phyloP scores from a whole-genome alignment of 1,284 basidiomycete genomes.

The Spongispora temasekensis region DNA sequence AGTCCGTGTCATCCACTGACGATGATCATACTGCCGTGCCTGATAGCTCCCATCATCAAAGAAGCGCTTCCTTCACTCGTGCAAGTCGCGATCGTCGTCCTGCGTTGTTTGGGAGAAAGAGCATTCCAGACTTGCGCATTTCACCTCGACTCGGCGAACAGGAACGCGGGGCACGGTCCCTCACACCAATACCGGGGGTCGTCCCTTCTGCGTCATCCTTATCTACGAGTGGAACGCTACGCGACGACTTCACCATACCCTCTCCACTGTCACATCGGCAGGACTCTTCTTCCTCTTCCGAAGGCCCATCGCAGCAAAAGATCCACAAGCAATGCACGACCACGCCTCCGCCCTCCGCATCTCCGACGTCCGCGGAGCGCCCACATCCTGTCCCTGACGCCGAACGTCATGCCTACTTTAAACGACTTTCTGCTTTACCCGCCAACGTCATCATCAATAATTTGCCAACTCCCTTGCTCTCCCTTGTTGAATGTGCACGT shows the following conservation, averaged over 20 bases:
- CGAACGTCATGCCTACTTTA: constrained; percentile 93
- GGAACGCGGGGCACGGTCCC: constrained; percentile 25
- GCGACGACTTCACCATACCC: constrained; percentile 45
- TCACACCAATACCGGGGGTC: constrained; percentile 15
- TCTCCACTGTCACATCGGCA: constrained; percentile 45
- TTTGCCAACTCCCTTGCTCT: constrained; percentile 73
- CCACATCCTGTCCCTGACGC: constrained; percentile 64
- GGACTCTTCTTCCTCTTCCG: constrained; percentile 44
- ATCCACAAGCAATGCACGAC: constrained; percentile 31
- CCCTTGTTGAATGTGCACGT: constrained; percentile 84
- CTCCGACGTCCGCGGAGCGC: constrained; percentile 43
- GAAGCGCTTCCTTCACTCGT: constrained; percentile 59
- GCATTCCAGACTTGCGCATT: constrained; percentile 82
- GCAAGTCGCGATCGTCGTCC: constrained; percentile 40
- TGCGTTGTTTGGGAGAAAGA: constrained; percentile 71
- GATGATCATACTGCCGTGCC: constrained; percentile 34
- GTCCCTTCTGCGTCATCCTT: constrained; percentile 14
- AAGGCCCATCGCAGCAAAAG: constrained; percentile 28
- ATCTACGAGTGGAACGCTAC: constrained; percentile 20
- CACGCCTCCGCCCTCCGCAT: constrained; percentile 45
- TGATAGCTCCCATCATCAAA: constrained; percentile 45
- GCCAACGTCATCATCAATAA: constrained; percentile 58
- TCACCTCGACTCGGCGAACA: constrained; percentile 43
- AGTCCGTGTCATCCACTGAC: constrained; percentile 47
- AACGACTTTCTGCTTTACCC: constrained; percentile 79